Conservation (phyloP, 768 basidiomycete genomes). For the Lanmaoa rubissima region DNA sequence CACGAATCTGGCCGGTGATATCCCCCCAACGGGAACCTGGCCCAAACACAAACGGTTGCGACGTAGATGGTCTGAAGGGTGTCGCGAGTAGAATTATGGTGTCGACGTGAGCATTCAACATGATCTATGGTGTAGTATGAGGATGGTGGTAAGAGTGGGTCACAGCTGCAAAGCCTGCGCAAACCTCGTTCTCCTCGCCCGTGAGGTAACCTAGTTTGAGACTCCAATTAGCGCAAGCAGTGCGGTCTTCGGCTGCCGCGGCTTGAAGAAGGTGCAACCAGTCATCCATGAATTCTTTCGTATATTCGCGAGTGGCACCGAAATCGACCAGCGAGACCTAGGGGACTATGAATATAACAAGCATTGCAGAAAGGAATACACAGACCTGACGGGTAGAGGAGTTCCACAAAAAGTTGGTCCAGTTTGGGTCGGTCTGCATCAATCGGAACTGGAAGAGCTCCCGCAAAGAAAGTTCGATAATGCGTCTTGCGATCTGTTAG, state of each 20-base stretch:
- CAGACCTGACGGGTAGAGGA: conserved; percentile 55
- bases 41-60: conserved; percentile 81
- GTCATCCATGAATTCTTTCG: conserved; percentile 79
- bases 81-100: conserved; percentile 83
- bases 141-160: neutral
- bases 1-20: conserved; percentile 76
- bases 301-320: conserved; percentile 89
- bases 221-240: conserved; percentile 70
- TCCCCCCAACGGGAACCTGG: conserved; percentile 59
- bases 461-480: conserved; percentile 82
- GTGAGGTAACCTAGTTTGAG: conserved; percentile 86
- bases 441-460: conserved; percentile 88
- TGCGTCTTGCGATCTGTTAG: conserved; percentile 73
- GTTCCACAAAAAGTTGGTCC: conserved; percentile 97
- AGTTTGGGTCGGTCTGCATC: conserved; percentile 99
- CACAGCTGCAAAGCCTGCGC: neutral
- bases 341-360: neutral
- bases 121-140: conserved; percentile 40
- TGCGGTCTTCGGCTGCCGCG: conserved; percentile 66
- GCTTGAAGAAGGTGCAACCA: conserved; percentile 87
- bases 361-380: neutral
- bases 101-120: conserved; percentile 83
- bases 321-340: conserved; percentile 92
- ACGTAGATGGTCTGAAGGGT: conserved; percentile 68
- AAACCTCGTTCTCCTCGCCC: conserved; percentile 79